Percentiles rank a stretch among this genome's conserved stretches.
Conservation (phyloP, 345 rosid species). For the Kernera saxatilis region DNA sequence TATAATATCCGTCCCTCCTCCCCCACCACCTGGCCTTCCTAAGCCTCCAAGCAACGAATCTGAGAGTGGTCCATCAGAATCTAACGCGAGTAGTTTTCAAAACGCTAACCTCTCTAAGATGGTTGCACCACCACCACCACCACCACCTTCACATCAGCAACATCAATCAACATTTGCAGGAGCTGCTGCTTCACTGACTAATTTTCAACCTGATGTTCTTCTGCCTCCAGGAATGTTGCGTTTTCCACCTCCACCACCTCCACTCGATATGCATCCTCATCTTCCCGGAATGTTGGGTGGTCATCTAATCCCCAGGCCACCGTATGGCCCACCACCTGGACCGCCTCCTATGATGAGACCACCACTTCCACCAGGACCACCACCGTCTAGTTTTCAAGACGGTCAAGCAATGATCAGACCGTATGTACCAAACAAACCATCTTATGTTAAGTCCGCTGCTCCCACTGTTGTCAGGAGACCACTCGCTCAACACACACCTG, state of each 20-base stretch:
- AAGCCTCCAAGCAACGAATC: conserved; percentile 41
- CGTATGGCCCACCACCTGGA: conserved; percentile 83
- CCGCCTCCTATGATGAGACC: conserved; percentile 93
- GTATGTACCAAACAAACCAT: conserved; percentile 70
- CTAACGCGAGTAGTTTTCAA: conserved; percentile 38
- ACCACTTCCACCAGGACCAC: conserved; percentile 97
- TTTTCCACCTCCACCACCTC: conserved; percentile 82
- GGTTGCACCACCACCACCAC: conserved; percentile 90
- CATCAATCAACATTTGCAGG: conserved; percentile 54
- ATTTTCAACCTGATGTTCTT: conserved; percentile 48
- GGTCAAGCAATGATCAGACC: conserved; percentile 43
- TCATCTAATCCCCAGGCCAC: conserved; percentile 74
- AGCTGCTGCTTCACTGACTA: conserved; percentile 32
- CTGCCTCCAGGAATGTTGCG: conserved; percentile 66
- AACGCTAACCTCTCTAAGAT: conserved; percentile 36
- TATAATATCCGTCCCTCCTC: conserved; percentile 52
- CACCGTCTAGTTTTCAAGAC: conserved; percentile 64
- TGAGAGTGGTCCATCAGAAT: conserved; percentile 43
- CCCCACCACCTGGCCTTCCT: conserved; percentile 53
- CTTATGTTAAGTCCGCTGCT: conserved; percentile 95
- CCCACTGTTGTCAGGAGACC: conserved; percentile 97
- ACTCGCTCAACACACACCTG: conserved; percentile 96
- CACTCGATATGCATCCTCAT: conserved; percentile 54
- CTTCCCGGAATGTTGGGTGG: conserved; percentile 59
- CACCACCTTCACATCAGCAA: conserved; percentile 63